A percentile compares a stretch with the other conserved stretches of the same genome.
Evolutionary conservation across 345 rosid genomes (phyloP).

Genomic region (Gossypium turneri): DNA sequence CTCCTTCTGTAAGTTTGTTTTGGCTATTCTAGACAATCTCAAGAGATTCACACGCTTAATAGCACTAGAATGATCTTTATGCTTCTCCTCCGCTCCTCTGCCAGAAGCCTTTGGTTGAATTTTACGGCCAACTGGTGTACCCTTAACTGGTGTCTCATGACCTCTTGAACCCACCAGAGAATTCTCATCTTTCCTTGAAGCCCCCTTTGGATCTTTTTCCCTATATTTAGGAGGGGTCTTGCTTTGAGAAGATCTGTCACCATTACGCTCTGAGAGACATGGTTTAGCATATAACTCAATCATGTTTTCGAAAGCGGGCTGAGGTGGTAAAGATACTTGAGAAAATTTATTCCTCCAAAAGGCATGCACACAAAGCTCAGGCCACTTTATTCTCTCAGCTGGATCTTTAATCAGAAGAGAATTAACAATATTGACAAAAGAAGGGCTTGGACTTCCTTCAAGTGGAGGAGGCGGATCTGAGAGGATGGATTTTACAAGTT

Average conservation of each 20-base stretch:
- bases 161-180: constrained; percentile 44
- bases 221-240: constrained; percentile 72
- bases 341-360: constrained; percentile 73
- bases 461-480: constrained; percentile 89
- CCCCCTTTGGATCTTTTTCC: constrained; percentile 68
- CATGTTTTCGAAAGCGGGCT: constrained; percentile 85
- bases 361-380: constrained; percentile 79
- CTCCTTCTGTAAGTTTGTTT: constrained; percentile 82
- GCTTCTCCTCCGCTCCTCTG: constrained; percentile 58
- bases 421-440: constrained; percentile 72
- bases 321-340: constrained; percentile 61
- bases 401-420: constrained; percentile 95
- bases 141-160: constrained; percentile 63
- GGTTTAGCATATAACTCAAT: constrained; percentile 60
- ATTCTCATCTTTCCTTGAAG: constrained; percentile 59
- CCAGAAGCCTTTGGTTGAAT: constrained; percentile 52
- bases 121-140: constrained; percentile 51
- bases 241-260: constrained; percentile 53
- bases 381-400: constrained; percentile 83
- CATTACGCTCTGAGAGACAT: constrained; percentile 73
- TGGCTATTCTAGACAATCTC: constrained; percentile 92
- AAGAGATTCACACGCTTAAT: constrained; percentile 70
- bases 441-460: constrained; percentile 77
- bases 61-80: constrained; percentile 55
- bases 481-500: constrained; percentile 80